Evolutionary conservation across 192 early-diverging fungal genomes (phyloP), one percentile per base, ranked within the genome.

Genomic region (Haplosporangium gracile): DNA sequence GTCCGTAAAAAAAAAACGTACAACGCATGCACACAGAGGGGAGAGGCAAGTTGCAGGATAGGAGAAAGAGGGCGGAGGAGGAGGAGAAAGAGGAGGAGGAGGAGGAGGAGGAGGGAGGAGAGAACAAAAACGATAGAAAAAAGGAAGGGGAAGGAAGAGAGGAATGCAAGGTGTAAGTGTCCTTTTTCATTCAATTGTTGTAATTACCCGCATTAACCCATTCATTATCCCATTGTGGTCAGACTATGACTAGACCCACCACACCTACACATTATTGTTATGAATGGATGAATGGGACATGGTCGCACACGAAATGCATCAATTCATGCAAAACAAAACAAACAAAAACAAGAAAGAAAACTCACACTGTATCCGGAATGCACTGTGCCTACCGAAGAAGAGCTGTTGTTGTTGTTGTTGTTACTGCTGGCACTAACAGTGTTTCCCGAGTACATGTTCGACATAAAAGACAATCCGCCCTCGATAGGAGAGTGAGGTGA

Each of bases 361-460:
- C 77, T 79, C 34, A 79, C 77, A 72, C 71, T 84, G 42, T 75
- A 78, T 29, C 11, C 49, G 24, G 82, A 65, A 71, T 79, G 82
- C 11, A 76, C 49, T 15, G 82, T 76, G 16, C 43, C 43, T 45
- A 11, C 43, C 13, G 43, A 45, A 45, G 42, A 43, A 55, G 55
- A 57, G 47, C 70, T 77, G 70, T 55, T 82, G 71, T 47, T 77
- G 42, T 16, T n/a, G n/a, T n/a, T 74, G 75, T 47, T 77, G 42
- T 36, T 43, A 57, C 55, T 57, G 55, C 32, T 77, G 29, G 7
- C 34, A 20, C 34, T 55, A 26, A 15, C 7, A 29, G 15, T 38
- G 29, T 22, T 55, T 34, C 36, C 47, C 49, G 73, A 53, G 22
- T 42, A 74, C 32, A 55, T 55, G 51, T 57, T 70, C 20, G 68